Evolutionary conservation across 129 eudicot genomes (phyloP).

Genomic region (Lactuca sativa): DNA sequence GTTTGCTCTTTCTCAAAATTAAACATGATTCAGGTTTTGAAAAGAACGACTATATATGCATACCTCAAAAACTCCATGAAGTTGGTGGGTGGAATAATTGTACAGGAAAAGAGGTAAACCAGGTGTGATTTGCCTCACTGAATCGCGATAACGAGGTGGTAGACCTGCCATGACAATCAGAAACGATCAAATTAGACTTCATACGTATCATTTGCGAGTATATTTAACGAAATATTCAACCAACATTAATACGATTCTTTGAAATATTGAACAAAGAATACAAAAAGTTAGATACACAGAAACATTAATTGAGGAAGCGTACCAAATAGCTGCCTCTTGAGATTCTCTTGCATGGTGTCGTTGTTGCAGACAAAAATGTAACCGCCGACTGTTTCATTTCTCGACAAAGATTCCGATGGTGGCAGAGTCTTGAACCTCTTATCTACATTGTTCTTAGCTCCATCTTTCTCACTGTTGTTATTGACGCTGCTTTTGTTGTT

Average conservation of each 20-base stretch:
- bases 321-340: constrained; percentile 88
- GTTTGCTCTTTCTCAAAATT: not conserved
- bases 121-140: constrained; percentile 84
- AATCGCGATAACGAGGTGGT: constrained; percentile 90
- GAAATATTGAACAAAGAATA: not conserved
- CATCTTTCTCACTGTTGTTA: constrained; percentile 28
- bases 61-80: constrained; percentile 93
- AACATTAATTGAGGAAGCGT: constrained; percentile 17
- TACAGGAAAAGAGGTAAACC: constrained; percentile 88
- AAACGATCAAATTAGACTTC: not conserved
- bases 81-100: constrained; percentile 94
- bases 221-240: not conserved
- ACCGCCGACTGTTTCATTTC: constrained; percentile 88
- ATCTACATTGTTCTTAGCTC: constrained; percentile 47
- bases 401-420: constrained; percentile 78
- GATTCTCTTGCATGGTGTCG: constrained; percentile 95
- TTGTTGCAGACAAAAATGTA: constrained; percentile 93
- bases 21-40: not conserved
- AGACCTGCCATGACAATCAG: constrained; percentile 50
- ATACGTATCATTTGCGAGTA: too few relatives aligned
- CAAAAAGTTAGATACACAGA: not conserved
- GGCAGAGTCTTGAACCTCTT: constrained; percentile 97
- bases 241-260: not conserved
- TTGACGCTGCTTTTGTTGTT: constrained; percentile 31
- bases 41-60: not conserved